Evolutionary conservation across 257 asterid species (phyloP).

Genomic region (Solanum arcanum): DNA sequence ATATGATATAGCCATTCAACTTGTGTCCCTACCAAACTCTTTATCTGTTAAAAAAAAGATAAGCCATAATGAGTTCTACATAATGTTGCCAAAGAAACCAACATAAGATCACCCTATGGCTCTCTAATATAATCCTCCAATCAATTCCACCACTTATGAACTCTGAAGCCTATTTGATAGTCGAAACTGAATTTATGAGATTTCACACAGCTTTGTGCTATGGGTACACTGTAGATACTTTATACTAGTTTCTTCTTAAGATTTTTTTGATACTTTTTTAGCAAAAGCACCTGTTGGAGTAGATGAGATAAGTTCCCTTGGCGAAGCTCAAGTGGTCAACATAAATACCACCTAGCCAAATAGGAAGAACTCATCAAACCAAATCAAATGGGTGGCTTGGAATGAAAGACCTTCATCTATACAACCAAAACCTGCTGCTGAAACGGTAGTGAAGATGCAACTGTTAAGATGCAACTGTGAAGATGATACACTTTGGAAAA

Average conservation of each 20-base stretch:
- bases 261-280: not conserved
- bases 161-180: not conserved
- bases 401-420: not conserved
- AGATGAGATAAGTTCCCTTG: not conserved
- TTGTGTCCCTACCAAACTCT: slow-evolving; percentile 73
- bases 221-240: not conserved
- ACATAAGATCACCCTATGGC: not conserved
- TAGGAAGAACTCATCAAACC: not conserved
- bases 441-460: not conserved
- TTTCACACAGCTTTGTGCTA: not conserved
- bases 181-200: not conserved
- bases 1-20: slow-evolving; percentile 87
- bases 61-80: not conserved
- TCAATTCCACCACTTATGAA: not conserved
- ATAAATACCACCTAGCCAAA: not conserved
- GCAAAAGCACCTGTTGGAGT: not conserved
- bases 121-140: not conserved
- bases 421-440: not conserved
- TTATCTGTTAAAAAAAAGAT: slow-evolving; percentile 36
- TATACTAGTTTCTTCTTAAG: not conserved
- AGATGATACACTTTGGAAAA: not conserved
- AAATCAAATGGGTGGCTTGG: not conserved
- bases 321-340: not conserved
- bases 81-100: not conserved
- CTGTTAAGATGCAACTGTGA: not conserved